Conservation (phyloP, 805 yeast species). For the Huiozyma sinensis region DNA sequence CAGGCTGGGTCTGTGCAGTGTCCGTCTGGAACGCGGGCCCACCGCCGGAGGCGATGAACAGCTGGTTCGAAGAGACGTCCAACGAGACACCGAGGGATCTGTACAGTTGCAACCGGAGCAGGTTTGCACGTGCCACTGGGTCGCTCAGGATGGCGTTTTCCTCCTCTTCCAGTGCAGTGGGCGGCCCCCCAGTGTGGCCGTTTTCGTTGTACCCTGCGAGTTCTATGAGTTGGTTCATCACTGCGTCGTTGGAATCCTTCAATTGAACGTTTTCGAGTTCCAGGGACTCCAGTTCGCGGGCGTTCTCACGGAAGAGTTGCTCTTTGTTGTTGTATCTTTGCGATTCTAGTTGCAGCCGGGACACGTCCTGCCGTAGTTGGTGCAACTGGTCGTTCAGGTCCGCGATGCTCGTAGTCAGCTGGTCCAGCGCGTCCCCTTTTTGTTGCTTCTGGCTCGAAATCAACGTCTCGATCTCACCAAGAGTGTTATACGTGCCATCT, state of each 20-base stretch:
- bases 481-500: too few species aligned
- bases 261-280: constrained; percentile 14
- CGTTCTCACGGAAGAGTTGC: constrained; percentile 9
- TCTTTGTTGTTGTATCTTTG: constrained; percentile 9
- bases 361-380: too few species aligned
- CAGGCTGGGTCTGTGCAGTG: too few species aligned
- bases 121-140: not conserved
- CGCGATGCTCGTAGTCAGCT: too few species aligned
- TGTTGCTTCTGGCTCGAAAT: too few species aligned
- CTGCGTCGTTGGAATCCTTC: constrained; percentile 14
- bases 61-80: constrained; percentile 33
- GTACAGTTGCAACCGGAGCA: constrained; percentile 33
- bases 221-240: constrained; percentile 6
- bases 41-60: constrained; percentile 31
- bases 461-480: too few species aligned
- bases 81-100: constrained; percentile 48
- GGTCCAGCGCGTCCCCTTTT: too few species aligned
- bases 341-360: constrained; percentile 7
- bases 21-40: too few species aligned
- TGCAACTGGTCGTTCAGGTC: too few species aligned
- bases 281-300: constrained; percentile 17
- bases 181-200: not conserved
- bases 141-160: not conserved
- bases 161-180: not conserved
- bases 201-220: not conserved